Evolutionary conservation across 108 stramenopile species (phyloP).

Genomic region (Nitzschia sp.): DNA sequence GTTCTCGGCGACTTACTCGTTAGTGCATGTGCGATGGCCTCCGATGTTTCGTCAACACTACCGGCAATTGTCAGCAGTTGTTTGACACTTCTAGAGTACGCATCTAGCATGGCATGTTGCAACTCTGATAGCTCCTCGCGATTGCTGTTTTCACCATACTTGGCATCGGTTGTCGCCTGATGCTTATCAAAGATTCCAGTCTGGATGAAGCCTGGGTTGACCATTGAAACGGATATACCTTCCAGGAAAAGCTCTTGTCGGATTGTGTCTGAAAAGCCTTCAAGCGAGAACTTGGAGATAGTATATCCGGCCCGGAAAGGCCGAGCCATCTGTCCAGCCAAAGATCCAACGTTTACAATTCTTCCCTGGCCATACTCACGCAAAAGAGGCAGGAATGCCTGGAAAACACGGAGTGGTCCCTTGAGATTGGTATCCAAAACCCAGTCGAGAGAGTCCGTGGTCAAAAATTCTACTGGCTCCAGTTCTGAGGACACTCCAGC

Average conservation of each 20-base stretch:
- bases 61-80: not conserved
- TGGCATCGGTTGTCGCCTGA: constrained; percentile 2
- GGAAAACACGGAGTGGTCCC: not conserved
- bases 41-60: not conserved
- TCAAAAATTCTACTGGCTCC: not conserved
- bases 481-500: constrained; percentile 2
- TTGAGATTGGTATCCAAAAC: constrained; percentile 1
- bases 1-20: not conserved
- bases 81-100: not conserved
- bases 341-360: not conserved
- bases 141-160: not conserved
- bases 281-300: not conserved
- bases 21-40: not conserved
- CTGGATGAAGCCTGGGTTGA: not conserved
- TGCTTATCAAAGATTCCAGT: not conserved
- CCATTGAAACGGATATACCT: not conserved
- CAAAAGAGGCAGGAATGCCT: not conserved
- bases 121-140: not conserved
- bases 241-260: not conserved
- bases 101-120: not conserved
- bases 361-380: not conserved
- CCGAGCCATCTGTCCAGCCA: not conserved
- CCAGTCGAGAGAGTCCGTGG: not conserved
- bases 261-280: not conserved
- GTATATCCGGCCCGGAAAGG: not conserved